A percentile compares a stretch with the other conserved stretches of the same genome.
Conservation (phyloP, 495 filamentous ascomycete genomes). For the Talaromyces ruber region DNA sequence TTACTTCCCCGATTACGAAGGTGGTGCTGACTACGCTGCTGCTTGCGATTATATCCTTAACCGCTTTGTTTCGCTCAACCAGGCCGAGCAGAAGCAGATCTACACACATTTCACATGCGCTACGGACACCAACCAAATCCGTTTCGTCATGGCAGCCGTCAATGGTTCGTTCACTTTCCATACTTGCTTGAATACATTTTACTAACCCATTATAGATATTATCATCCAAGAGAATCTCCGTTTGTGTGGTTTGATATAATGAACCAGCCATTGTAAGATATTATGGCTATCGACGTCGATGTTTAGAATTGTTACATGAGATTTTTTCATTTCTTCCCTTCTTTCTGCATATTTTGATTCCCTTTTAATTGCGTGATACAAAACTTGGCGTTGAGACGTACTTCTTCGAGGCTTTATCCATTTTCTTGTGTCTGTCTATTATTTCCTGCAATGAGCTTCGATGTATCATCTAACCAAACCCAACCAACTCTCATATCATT, state of each 20-base stretch:
- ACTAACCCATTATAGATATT: slow-evolving; percentile 57
- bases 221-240: slow-evolving; percentile 99
- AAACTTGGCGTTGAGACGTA: slow-evolving; percentile 39
- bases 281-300: slow-evolving; percentile 1
- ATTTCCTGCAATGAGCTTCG: not conserved
- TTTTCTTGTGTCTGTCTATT: not conserved
- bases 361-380: slow-evolving; percentile 15
- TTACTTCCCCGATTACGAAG: slow-evolving; percentile 98
- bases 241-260: slow-evolving; percentile 93
- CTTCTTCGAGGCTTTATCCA: slow-evolving; percentile 15
- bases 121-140: slow-evolving; percentile 95
- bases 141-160: slow-evolving; percentile 99
- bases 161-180: slow-evolving; percentile 62
- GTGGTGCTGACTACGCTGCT: slow-evolving; percentile 83
- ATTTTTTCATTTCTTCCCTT: slow-evolving; percentile 4
- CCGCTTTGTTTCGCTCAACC: slow-evolving; percentile 93
- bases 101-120: slow-evolving; percentile 99
- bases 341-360: slow-evolving; percentile 17
- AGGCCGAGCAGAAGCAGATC: slow-evolving; percentile 98
- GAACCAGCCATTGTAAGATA: slow-evolving; percentile 14
- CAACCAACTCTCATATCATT: not conserved
- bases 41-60: slow-evolving; percentile 97
- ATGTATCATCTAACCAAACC: slow-evolving; percentile 1
- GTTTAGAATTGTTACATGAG: slow-evolving; percentile 8
- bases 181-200: not conserved